phyloP scores from a whole-genome alignment of 768 basidiomycete genomes.

The Termitomyces sp. region DNA sequence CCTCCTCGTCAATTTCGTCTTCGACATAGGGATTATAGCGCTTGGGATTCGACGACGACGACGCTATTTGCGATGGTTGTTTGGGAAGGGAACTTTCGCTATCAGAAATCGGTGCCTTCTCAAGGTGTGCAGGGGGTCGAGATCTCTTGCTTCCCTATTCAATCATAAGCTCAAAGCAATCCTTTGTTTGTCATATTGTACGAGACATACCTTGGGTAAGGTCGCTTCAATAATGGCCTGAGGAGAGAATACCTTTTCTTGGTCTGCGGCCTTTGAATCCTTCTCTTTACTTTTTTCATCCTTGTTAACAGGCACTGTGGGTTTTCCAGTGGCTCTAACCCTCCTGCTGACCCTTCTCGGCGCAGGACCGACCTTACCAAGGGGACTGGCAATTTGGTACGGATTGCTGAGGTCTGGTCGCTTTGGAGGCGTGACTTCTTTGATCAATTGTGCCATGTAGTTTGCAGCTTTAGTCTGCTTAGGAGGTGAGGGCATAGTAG shows the following conservation, averaged over 20 bases:
- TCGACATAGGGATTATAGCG: constrained; percentile 20
- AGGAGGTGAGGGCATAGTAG: constrained; percentile 27
- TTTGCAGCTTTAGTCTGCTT: constrained; percentile 64
- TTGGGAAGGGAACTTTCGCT: constrained; percentile 7
- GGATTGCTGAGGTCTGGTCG: constrained; percentile 72
- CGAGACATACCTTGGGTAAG: constrained; percentile 55
- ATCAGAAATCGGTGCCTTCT: constrained; percentile 24
- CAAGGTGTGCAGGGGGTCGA: constrained; percentile 60
- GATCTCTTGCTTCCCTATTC: constrained; percentile 73
- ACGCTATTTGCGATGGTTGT: neutral
- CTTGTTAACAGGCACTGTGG: constrained; percentile 22
- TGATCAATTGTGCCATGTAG: constrained; percentile 67
- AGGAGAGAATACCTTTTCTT: constrained; percentile 39
- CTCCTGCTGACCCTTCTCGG: constrained; percentile 44
- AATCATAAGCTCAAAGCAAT: neutral
- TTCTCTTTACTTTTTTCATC: constrained; percentile 25
- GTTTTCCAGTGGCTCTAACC: constrained; percentile 37
- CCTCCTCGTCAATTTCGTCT: constrained; percentile 36
- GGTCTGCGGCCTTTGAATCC: constrained; percentile 16
- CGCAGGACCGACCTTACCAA: constrained; percentile 38
- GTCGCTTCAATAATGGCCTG: constrained; percentile 78
- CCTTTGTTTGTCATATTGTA: neutral
- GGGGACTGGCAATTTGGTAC: constrained; percentile 70
- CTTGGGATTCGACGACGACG: constrained; percentile 12
- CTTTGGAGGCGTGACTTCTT: constrained; percentile 63